phyloP scores from a whole-genome alignment of 2,329 filamentous ascomycete genomes.

The Huntiella decipiens region DNA sequence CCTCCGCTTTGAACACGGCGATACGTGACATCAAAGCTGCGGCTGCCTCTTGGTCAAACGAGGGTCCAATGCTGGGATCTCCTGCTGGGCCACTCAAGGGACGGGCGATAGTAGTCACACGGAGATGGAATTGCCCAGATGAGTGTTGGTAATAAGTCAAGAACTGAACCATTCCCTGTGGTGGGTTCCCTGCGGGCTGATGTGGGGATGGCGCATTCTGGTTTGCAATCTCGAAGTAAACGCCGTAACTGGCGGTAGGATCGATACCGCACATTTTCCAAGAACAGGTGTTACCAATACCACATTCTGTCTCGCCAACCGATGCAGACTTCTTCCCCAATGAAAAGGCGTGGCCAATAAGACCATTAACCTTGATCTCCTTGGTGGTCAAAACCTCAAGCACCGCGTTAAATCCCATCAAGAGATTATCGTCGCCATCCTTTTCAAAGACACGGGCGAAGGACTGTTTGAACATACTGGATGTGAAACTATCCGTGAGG shows the following conservation, averaged over 20 bases:
- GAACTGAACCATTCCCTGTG: constrained; percentile 95
- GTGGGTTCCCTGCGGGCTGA: constrained; percentile 35
- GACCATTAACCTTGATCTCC: constrained; percentile 89
- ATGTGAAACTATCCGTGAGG: constrained; percentile 92
- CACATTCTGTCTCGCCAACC: constrained; percentile 93
- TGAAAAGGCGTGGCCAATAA: constrained; percentile 92
- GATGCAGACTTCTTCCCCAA: constrained; percentile 96
- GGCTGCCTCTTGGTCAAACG: constrained; percentile 94
- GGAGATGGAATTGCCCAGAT: constrained; percentile 84
- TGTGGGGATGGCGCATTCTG: constrained; percentile 76
- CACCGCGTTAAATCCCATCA: constrained; percentile 97
- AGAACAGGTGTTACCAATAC: constrained; percentile 93
- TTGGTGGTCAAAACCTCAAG: constrained; percentile 94
- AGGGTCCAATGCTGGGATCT: constrained; percentile 86
- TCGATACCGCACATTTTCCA: constrained; percentile 99
- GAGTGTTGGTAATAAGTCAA: constrained; percentile 97
- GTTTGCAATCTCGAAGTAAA: constrained; percentile 95
- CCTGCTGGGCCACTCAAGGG: constrained; percentile 85
- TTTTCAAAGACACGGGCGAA: constrained; percentile 96
- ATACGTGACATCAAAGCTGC: constrained; percentile 98
- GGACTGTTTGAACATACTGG: constrained; percentile 98
- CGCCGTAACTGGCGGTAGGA: constrained; percentile 76
- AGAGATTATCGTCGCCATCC: constrained; percentile 77
- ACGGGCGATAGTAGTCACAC: constrained; percentile 83
- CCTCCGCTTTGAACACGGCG: constrained; percentile 95